Base-by-base conservation (phyloP, 768 basidiomycete genomes). In the Hygrophoropsis aurantiaca region DNA sequence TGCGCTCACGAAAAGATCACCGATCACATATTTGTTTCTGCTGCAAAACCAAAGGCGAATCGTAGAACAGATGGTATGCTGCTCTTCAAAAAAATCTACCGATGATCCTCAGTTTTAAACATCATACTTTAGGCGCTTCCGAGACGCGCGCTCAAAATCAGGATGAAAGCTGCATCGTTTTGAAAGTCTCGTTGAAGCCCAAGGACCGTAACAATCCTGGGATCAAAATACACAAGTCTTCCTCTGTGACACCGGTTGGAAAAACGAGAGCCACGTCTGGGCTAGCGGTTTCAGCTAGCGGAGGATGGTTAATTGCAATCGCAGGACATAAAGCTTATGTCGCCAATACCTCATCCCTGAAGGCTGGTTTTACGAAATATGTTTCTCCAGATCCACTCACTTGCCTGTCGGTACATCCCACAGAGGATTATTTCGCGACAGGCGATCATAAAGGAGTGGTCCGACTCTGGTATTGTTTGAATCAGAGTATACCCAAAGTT, bases 401-500 rank as follows among this genome's bases (percentile, higher is more conserved):
- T 2, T 92, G 89, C 62, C 73, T 97, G 35, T 82, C 89, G 5
- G 88, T 90, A 62, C 92, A 95, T 63, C 95, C 95, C 2, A 75
- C 73, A 42, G 87, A 97, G 52, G 90, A 94, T 46, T 94, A 89
- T 67, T 97, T 98, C 64, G 97, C 93, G 3, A 97, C 95, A 0
- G 97, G 97, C 20, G 94, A 98, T 58, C 74, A 72, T 18, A 82
- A 82, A 52, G 97, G 97, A 45, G 74, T 80, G 53, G 86, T 99
- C 39, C 79, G 90, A 26, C 64, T 98, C 7, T 98, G 95, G 94
- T 94, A 97, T 64, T 95, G 92, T 66, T 75, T 95, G 15, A 80
- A 85, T 51, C 79, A 86, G 57, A 73, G 73, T 19, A 60, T 77
- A 20, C 60, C 68, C 25, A 77, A 77, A 57, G 74, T 74, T 34